phyloP scores from a whole-genome alignment of 2,329 filamentous ascomycete species.

The Arthrobotrys sinensis region DNA sequence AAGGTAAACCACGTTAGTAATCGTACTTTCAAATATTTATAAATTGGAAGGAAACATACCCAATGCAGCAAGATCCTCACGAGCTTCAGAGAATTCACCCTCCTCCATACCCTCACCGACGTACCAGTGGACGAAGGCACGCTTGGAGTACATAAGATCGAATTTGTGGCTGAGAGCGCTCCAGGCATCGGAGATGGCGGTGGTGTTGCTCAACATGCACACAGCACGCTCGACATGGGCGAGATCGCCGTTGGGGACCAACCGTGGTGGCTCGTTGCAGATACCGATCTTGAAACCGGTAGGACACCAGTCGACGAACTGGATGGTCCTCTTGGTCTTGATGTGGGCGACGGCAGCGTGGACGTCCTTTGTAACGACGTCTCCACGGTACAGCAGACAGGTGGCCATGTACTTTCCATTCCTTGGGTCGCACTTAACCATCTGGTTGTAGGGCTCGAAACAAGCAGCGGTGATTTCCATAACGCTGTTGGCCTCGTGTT shows the following conservation, averaged over 20 bases:
- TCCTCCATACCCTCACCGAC: conserved; percentile 99
- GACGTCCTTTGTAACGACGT: conserved; percentile 96
- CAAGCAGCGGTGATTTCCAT: conserved; percentile 98
- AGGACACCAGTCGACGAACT: conserved; percentile 99
- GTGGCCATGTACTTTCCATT: conserved; percentile 99
- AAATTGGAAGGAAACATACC: conserved; percentile 58
- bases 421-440: conserved; percentile 99
- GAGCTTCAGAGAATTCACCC: conserved; percentile 98
- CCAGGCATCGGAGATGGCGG: conserved; percentile 98
- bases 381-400: conserved; percentile 96
- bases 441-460: conserved; percentile 99
- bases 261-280: conserved; percentile 98
- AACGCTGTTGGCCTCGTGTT: conserved; percentile 97
- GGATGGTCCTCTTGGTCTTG: conserved; percentile 99
- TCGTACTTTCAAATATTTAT: not conserved
- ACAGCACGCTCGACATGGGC: conserved; percentile 98
- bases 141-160: conserved; percentile 99
- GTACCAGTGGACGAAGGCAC: conserved; percentile 99
- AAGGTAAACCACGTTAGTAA: conserved; percentile 12
- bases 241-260: conserved; percentile 95
- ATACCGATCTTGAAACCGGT: conserved; percentile 99
- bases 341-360: conserved; percentile 93
- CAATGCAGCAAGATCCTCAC: conserved; percentile 96
- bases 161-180: conserved; percentile 97
- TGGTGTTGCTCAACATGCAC: conserved; percentile 99